Evolutionary conservation across 2,329 filamentous ascomycete genomes (phyloP), one percentile per base, ranked within the genome.

Genomic region (Catunica adiposa): DNA sequence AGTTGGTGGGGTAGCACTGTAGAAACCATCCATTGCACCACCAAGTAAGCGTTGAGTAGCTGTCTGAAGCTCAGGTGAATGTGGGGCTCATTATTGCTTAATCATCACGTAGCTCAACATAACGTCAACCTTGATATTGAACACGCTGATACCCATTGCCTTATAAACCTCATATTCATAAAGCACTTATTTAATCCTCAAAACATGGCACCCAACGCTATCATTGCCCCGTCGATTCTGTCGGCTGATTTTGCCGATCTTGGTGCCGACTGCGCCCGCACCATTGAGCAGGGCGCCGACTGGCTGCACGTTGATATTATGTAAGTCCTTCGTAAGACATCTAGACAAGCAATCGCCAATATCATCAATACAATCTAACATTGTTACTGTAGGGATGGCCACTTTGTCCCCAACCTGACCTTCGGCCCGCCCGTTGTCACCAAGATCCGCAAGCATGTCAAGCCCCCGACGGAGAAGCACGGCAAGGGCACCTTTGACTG

Each of bases 351-450:
- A 44, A 44, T 7, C 40, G 15, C 40, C 15, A n/a, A n/a, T 44
- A 8, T 15, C 26, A 25, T 47, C 34, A 38, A 23, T 44, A 8
- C 11, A 31, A 59, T 50, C 47, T 56, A 51, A 56, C 40, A 23
- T n/a, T 22, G n/a, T 3, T 23, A 20, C 9, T 23, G 11, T 62
- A 89, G 94, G 90, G 92, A 98, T 69, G 92, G 92, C 57, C 92
- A 98, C 68, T 98, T 98, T 66, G 92, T 98, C 44, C 92, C 92
- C 54, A 98, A 98, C 72, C 89, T 98, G 69, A 97, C 92, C 51
- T 96, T 97, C 66, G 92, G 92, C 58, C 83, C 90, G 20, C 89
- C 90, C 3, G 89, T 98, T 38, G 92, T 98, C 48, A 90, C 88
- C 62, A 94, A 90, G 74, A 92, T 98, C 64, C 82, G 92, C 60